Percentiles rank a stretch among this genome's conserved stretches.
These are phyloP conservation scores for Quercus phellos DNA, from an alignment of 331 rosid genomes.

Conservation along the genomic window DNA sequence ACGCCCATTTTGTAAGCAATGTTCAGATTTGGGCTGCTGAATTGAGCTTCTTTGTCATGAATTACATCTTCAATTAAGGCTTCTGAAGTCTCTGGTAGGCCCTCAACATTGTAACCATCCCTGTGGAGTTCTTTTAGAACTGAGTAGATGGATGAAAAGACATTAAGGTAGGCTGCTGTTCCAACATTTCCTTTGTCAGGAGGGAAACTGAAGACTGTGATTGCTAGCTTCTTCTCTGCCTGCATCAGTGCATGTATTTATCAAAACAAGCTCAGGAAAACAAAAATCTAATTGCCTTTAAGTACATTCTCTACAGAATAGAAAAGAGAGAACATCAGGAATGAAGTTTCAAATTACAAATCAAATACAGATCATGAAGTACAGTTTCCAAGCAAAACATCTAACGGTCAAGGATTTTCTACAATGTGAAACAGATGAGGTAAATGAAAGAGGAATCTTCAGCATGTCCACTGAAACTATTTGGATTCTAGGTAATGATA, in stretches of 20 bases:
- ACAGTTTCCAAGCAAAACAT: neutral
- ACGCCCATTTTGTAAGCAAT: constrained; percentile 88
- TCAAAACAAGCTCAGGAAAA: constrained; percentile 14
- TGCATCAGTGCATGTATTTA: constrained; percentile 35
- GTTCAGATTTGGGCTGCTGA: constrained; percentile 91
- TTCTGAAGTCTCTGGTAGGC: constrained; percentile 90
- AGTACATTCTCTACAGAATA: neutral
- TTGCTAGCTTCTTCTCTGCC: constrained; percentile 81
- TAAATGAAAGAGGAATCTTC: neutral
- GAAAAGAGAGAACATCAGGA: neutral
- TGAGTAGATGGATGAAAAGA: constrained; percentile 83
- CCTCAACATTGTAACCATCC: constrained; percentile 85
- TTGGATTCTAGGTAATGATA: neutral
- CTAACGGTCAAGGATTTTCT: neutral
- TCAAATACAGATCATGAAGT: neutral
- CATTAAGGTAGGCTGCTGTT: constrained; percentile 93
- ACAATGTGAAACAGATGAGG: neutral
- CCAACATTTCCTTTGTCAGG: constrained; percentile 99
- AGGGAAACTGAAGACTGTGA: constrained; percentile 97
- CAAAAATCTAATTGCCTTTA: constrained; percentile 11
- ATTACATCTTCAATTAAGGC: constrained; percentile 83
- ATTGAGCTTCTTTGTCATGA: constrained; percentile 97
- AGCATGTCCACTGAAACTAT: neutral
- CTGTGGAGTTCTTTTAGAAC: constrained; percentile 72
- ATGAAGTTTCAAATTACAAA: neutral